Evolutionary conservation across 257 asterid species (phyloP), one percentile per base, ranked within the genome.

Genomic region (Primulina eburnea): DNA sequence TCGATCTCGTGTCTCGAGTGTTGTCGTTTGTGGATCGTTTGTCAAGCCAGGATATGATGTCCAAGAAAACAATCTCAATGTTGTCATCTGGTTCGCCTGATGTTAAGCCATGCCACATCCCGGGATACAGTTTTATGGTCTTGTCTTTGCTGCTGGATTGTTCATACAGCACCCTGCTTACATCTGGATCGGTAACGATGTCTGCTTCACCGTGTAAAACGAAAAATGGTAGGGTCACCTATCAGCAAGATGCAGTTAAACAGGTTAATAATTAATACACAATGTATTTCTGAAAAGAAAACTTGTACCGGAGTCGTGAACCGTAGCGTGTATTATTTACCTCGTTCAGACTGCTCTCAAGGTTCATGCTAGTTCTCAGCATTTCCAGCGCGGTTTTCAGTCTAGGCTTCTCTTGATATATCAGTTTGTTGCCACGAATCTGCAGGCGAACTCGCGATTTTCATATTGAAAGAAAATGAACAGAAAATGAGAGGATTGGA

Each of bases 321-420:
- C 9, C 3, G 30, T 26, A 7, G 26, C 7, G 6, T 58, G 0
- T 26, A 30, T 26, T 10, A 30, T 2, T 8, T 21, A 93, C 97
- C 99, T 93, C 96, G 33, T 83, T 70, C 77, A 93, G 81, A 60
- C 95, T 89, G 63, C 78, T 84, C 80, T 93, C 99, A 17, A 93
- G 97, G 78, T 77, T 78, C 85, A 89, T 85, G 96, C 99, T 93
- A 16, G 99, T 90, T 71, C 99, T 77, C 30, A 93, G 95, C 97
- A 93, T 82, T 80, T 93, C 99, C 69, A 93, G 77, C 4, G 99
- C 99, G 0, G 99, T 93, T 77, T 93, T 93, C 64, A 93, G 73
- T 37, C 99, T 82, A 2, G 99, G 99, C 78, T 87, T 90, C 80
- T 83, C 78, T 73, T 93, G 97, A 67, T 93, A 93, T 72, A 91